Conservation (phyloP, 805 yeast species). For the Wickerhamiella siamensis region DNA sequence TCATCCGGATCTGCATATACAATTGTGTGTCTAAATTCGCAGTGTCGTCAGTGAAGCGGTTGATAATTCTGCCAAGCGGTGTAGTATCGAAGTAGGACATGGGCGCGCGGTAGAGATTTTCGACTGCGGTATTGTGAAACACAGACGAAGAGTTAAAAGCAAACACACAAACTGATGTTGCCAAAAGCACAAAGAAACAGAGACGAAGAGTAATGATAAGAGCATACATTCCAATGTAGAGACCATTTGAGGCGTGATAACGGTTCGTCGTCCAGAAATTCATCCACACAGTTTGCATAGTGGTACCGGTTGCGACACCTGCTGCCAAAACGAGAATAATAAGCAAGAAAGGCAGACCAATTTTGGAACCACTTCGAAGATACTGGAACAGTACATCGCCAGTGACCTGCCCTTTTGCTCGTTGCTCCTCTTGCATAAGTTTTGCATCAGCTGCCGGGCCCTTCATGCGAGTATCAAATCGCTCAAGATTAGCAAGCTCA, state of each 20-base stretch:
- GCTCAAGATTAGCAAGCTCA: neutral
- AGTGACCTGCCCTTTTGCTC: conserved; percentile 19
- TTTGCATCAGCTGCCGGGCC: conserved; percentile 13
- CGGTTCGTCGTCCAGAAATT: conserved; percentile 62
- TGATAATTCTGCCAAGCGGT: conserved; percentile 75
- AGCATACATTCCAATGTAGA: conserved; percentile 57
- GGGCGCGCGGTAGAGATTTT: conserved; percentile 55
- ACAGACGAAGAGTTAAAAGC: conserved; percentile 38
- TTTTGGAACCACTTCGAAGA: conserved; percentile 32
- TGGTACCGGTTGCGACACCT: conserved; percentile 38
- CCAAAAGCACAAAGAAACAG: conserved; percentile 23
- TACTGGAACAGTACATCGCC: conserved; percentile 37
- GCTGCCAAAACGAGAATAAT: conserved; percentile 9
- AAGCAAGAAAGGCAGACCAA: conserved; percentile 21
- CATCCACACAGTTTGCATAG: conserved; percentile 29
- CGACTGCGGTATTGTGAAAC: conserved; percentile 50
- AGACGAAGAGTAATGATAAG: conserved; percentile 39
- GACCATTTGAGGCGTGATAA: conserved; percentile 36
- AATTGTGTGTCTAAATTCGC: conserved; percentile 72
- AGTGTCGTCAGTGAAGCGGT: conserved; percentile 77
- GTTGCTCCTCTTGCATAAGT: conserved; percentile 22
- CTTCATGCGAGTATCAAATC: conserved; percentile 5
- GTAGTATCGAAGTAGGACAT: conserved; percentile 75
- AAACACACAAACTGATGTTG: conserved; percentile 26
- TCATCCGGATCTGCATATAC: conserved; percentile 51